Conservation (phyloP, 306 rosid species). For the Pterocarpus santalinus region DNA sequence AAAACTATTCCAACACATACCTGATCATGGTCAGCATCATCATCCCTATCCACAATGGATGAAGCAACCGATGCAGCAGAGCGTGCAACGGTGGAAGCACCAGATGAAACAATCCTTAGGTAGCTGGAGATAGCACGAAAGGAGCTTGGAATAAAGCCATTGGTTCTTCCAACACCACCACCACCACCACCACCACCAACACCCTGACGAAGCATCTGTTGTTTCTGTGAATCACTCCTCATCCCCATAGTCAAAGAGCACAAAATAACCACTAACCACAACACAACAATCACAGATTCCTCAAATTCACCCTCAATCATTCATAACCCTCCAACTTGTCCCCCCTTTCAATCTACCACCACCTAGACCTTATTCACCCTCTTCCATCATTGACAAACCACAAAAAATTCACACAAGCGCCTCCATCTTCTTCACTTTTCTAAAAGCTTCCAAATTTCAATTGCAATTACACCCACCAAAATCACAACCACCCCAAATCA, state of each 20-base stretch:
- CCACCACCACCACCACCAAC: slow-evolving; percentile 57
- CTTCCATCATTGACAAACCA: slow-evolving; percentile 37
- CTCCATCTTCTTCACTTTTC: slow-evolving; percentile 57
- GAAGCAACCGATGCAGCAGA: slow-evolving; percentile 96
- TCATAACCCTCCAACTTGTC: slow-evolving; percentile 74
- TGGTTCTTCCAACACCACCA: slow-evolving; percentile 65
- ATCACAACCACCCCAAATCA: slow-evolving; percentile 41
- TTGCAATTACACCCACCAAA: slow-evolving; percentile 50
- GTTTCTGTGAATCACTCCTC: slow-evolving; percentile 87
- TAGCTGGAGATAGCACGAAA: slow-evolving; percentile 89
- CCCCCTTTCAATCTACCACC: slow-evolving; percentile 50
- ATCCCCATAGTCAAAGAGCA: slow-evolving; percentile 74
- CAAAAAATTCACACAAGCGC: slow-evolving; percentile 54
- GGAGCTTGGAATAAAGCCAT: slow-evolving; percentile 81
- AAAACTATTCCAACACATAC: slow-evolving; percentile 53
- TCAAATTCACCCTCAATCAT: slow-evolving; percentile 70
- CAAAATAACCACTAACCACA: slow-evolving; percentile 60
- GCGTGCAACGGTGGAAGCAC: slow-evolving; percentile 95
- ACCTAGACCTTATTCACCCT: slow-evolving; percentile 33
- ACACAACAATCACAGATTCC: slow-evolving; percentile 59
- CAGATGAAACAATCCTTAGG: slow-evolving; percentile 84
- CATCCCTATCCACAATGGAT: slow-evolving; percentile 86
- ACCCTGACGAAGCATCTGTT: slow-evolving; percentile 62
- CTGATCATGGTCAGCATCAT: slow-evolving; percentile 79
- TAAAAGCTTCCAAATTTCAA: slow-evolving; percentile 56